Base-by-base conservation (phyloP, 495 filamentous ascomycete species). In the Podospora conica region DNA sequence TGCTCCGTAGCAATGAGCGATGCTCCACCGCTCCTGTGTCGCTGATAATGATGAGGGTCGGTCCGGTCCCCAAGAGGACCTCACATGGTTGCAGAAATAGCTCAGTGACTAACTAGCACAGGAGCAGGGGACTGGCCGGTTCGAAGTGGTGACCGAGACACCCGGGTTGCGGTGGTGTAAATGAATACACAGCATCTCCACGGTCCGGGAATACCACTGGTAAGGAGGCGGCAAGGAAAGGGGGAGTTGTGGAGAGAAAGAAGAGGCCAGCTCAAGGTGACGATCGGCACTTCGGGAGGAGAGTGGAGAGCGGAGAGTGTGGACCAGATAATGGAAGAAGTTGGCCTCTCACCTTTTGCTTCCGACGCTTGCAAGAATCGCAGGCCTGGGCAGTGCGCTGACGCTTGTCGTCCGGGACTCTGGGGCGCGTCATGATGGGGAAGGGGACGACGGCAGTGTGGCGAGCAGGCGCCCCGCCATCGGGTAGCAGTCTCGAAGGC, bases 291-390 rank as follows among this genome's bases (percentile, higher is more conserved):
- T 48, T n/a, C 33, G 33, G 33, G 33, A 12, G 9, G 29, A 58
- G 18, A 25, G 64, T 10, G 53, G 56, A 60, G 20, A 61, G 31
- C 62, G 55, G 55, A 55, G 54, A 24, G 64, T 61, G 60, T 15
- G 24, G 61, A 73, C 65, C 65, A 11, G 58, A 31, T 58, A 59
- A 66, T 56, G 60, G 6, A n/a, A 68, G 48, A 59, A 77, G 5
- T 48, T 48, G 33, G 33, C 33, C 33, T 48, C 84, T 77, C 67
- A 86, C 86, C 81, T 91, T 91, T 77, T 91, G 89, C 77, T 91
- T 91, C 69, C 90, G 83, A 62, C 87, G 81, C 79, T 91, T 92
- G 79, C 90, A 92, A 70, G 85, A 88, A 69, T 91, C 87, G 75
- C 90, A 92, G 48, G 90, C 90, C 64, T 85, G 84, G 53, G 85